Base-by-base conservation (phyloP, 768 basidiomycete genomes). In the Boletus reticulatus region DNA sequence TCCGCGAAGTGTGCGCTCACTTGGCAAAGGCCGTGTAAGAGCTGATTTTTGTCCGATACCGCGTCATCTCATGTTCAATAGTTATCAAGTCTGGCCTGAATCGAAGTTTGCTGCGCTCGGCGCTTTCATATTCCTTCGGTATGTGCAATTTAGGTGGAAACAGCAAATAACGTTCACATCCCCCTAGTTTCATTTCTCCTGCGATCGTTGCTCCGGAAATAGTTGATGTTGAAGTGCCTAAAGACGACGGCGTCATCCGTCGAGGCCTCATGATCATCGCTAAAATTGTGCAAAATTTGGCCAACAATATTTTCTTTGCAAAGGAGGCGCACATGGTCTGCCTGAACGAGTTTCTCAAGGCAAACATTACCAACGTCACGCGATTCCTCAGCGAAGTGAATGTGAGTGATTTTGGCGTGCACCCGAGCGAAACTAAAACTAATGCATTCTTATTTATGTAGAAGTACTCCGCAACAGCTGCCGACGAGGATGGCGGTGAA, bases 261-360 rank as follows among this genome's bases (percentile, higher is more conserved):
- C 84, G 89, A 41, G 93, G 91, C 17, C 76, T 96, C 14, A 87
- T 91, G 79, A 76, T 90, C 45, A 88, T 97, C 59, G 90, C 92
- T 43, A 97, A 95, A 74, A 85, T 95, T 53, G 86, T 97, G 44
- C 94, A 96, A 71, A 94, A 92, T 65, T 73, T 97, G 31, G 94
- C 94, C 19, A 98, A 97, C 73, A 96, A 97, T 62, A 88, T 95
- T 47, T 85, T 92, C 65, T 96, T 96, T 62, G 92, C 89, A 12
- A 94, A 94, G 69, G 94, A 96, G 63, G 82, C 84, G 4, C 86
- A 92, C 63, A 93, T 94, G 90, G 83, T 83, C 29, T 77, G 81
- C 34, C 69, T 95, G 54, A 95, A 95, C 67, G 76, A 80, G 13
- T 94, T 94, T 73, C 72, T 92, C 29, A 76, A 78, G 54, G 79